phyloP scores from a whole-genome alignment of 331 rosid genomes.

The Malus hybrid region DNA sequence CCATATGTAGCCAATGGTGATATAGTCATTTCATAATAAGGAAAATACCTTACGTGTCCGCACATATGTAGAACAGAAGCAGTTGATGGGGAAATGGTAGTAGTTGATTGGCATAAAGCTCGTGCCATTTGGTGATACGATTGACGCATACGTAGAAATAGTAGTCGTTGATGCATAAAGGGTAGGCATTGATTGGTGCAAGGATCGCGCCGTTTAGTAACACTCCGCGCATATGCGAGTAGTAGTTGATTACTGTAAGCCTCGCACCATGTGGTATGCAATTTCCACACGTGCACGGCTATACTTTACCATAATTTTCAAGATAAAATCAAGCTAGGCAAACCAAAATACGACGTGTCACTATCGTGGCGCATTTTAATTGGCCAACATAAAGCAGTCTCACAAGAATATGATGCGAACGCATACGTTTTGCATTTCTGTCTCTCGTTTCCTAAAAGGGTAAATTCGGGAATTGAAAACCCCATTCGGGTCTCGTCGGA shows the following conservation, averaged over 20 bases:
- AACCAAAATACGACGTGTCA: not conserved
- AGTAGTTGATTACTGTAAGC: not conserved
- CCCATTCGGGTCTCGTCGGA: slow-evolving; percentile 10
- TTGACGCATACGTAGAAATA: not conserved
- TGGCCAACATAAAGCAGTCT: not conserved
- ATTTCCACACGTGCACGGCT: not conserved
- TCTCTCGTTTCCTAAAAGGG: not conserved
- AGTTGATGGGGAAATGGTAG: not conserved
- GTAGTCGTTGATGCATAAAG: not conserved
- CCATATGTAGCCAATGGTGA: not conserved
- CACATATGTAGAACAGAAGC: too few relatives aligned
- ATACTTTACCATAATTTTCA: not conserved
- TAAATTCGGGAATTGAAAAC: not conserved
- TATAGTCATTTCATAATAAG: not conserved
- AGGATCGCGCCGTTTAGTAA: not conserved
- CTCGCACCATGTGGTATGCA: not conserved
- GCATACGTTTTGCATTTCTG: not conserved
- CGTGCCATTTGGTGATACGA: not conserved
- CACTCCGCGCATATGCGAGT: not conserved
- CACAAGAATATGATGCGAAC: not conserved
- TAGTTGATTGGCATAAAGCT: not conserved
- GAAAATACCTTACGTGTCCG: not conserved
- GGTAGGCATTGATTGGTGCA: not conserved
- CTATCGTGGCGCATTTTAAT: not conserved
- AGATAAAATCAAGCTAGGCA: not conserved